Percentiles rank a stretch among this genome's conserved stretches.
phyloP scores from a whole-genome alignment of 495 filamentous ascomycete species.

The Trichoderma virens region DNA sequence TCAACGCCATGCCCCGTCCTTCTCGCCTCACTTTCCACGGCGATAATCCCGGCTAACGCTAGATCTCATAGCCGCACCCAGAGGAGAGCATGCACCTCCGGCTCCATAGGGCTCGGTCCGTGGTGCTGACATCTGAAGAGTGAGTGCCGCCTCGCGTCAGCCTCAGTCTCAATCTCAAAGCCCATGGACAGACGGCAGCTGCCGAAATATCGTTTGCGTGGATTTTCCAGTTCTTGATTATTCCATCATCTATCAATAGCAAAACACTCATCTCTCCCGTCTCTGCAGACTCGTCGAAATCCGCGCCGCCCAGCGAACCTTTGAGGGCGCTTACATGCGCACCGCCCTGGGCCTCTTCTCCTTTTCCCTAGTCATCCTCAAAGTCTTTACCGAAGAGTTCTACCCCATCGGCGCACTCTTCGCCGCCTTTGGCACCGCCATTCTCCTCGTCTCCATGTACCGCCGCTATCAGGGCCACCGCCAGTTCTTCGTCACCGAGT shows the following conservation, averaged over 20 bases:
- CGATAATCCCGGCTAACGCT: neutral
- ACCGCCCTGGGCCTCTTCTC: conserved; percentile 91
- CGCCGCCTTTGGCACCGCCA: conserved; percentile 78
- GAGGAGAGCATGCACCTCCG: conserved; percentile 55
- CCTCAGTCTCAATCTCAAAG: neutral
- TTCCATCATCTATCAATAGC: too few relatives aligned
- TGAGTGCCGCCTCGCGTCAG: conserved; percentile 18
- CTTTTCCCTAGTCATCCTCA: conserved; percentile 87
- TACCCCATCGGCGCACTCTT: conserved; percentile 90
- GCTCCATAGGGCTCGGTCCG: conserved; percentile 75
- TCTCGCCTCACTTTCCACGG: neutral
- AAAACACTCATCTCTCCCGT: conserved; percentile 6
- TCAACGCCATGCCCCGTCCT: neutral
- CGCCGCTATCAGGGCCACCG: conserved; percentile 82
- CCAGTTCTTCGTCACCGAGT: conserved; percentile 75
- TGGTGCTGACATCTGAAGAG: conserved; percentile 73
- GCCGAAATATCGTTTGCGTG: too few relatives aligned
- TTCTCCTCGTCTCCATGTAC: conserved; percentile 72
- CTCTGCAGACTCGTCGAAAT: conserved; percentile 69
- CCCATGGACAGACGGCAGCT: too few relatives aligned
- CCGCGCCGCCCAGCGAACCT: conserved; percentile 88
- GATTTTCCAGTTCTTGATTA: too few relatives aligned
- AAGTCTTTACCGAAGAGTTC: conserved; percentile 94
- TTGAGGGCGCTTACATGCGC: conserved; percentile 94
- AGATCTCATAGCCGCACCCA: conserved; percentile 35